These are phyloP conservation scores for Poterioochromonas sp. DNA, from an alignment of 352 stramenopile genomes.

Conservation along the genomic window DNA sequence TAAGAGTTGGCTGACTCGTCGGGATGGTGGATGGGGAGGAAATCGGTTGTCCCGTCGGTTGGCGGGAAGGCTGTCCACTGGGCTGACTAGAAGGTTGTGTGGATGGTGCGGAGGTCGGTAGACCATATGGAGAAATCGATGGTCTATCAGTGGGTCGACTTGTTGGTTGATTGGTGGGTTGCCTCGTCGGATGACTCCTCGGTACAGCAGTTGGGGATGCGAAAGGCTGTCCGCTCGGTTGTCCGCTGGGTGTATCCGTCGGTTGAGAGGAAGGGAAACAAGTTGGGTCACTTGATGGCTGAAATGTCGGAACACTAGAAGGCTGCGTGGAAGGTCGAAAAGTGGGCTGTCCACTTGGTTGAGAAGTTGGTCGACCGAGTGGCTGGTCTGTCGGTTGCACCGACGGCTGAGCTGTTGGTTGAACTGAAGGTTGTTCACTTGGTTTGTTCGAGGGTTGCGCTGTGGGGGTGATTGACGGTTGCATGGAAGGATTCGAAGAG, in stretches of 20 bases:
- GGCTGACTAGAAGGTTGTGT: neutral
- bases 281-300: slow-evolving; percentile 10
- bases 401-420: neutral
- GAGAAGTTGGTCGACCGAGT: slow-evolving; percentile 8
- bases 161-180: neutral
- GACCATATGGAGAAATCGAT: too few relatives aligned
- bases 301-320: slow-evolving; percentile 13
- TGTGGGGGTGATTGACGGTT: neutral
- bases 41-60: neutral
- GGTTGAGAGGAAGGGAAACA: slow-evolving; percentile 10
- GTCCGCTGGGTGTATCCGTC: slow-evolving; percentile 5
- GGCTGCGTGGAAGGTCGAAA: slow-evolving; percentile 4
- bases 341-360: slow-evolving; percentile 8
- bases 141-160: neutral
- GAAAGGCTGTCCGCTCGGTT: neutral
- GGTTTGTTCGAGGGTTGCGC: neutral
- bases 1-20: neutral
- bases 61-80: neutral
- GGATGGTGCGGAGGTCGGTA: neutral
- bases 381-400: slow-evolving; percentile 2
- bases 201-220: neutral
- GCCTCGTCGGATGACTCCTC: neutral
- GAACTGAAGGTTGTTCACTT: neutral
- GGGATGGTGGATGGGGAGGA: neutral
- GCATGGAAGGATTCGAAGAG: neutral